Percentiles rank a stretch among this genome's conserved stretches.
Conservation (phyloP, 176 grass and related monocot genomes). For the Lolium rigidum region DNA sequence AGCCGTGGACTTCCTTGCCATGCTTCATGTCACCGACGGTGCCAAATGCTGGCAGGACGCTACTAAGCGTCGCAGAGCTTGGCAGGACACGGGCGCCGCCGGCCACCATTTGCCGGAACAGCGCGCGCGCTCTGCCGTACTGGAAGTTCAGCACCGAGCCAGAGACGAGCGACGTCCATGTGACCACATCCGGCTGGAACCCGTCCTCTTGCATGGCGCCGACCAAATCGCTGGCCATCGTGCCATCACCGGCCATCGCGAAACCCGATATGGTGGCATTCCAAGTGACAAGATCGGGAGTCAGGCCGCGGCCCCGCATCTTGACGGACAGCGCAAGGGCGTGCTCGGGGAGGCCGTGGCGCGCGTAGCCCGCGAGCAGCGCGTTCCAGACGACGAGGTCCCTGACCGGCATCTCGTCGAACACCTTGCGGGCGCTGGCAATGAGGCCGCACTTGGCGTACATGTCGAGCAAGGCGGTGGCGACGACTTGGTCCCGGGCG, state of each 20-base stretch:
- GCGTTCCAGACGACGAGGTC: too few relatives aligned
- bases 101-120: conserved; percentile 60
- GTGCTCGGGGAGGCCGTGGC: too few relatives aligned
- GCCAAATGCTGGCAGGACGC: conserved; percentile 66
- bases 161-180: conserved; percentile 67
- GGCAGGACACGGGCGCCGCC: conserved; percentile 39
- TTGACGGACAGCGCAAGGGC: conserved; percentile 6
- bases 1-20: conserved; percentile 72
- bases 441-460: conserved; percentile 56
- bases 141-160: conserved; percentile 61
- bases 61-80: conserved; percentile 54
- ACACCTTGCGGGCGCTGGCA: too few relatives aligned
- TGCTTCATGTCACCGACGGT: conserved; percentile 55
- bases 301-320: conserved; percentile 46
- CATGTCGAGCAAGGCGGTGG: conserved; percentile 65
- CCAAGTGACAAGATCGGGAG: conserved; percentile 63
- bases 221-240: conserved; percentile 49
- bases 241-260: conserved; percentile 40
- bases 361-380: too few relatives aligned
- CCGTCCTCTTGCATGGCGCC: conserved; percentile 53
- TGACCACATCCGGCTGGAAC: conserved; percentile 58
- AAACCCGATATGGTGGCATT: conserved; percentile 60
- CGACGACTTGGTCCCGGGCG: conserved; percentile 47
- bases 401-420: too few relatives aligned
- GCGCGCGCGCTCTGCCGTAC: conserved; percentile 40